Base-by-base conservation (phyloP, 2,329 filamentous ascomycete species). In the Sporothrix pallida region DNA sequence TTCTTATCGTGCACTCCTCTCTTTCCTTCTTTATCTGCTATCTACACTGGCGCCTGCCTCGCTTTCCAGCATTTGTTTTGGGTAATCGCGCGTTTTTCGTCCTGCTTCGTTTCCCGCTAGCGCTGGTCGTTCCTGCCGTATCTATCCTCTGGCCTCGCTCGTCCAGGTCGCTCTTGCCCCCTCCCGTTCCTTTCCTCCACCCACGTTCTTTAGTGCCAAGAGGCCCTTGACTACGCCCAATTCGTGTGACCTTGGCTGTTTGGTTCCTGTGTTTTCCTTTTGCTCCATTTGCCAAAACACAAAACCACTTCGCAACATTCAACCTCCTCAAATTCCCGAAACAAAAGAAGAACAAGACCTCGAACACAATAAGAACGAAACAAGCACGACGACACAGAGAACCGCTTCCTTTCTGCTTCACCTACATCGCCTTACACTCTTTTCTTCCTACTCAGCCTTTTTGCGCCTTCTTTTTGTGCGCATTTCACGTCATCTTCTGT, bases 1-100 rank as follows among this genome's bases (percentile, higher is more conserved):
- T 17, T 56, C 46, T 72, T 72, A 65, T 72, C 56, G 70, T 54
- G 70, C 58, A 46, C 20, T 31, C 31, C 7, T 17, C 17, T 31
- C 60, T 46, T 26, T 60, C 9, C 3, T 31, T 37, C 17, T 56
- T 31, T 42, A 48, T 60, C 52, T n/a, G 23, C 67, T 23, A 65
- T 37, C 48, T 71, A 20, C 44, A 52, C 70, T 23, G 42, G 62
- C 42, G 58, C 58, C 56, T 71, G 42, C 70, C 58, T 72, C 46
- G 23, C 37, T 52, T 48, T 37, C 46, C 17, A 60, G 12, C 8
- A 56, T 20, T 68, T 68, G 13, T 31, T 48, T 58, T 52, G 12
- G 23, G 71, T 23, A 68, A 68, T 62, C 71, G 63, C 52, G 71
- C 71, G 48, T n/a, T 72, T 72, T 73, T 69, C 23, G 31, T 37